Evolutionary conservation across 2,329 filamentous ascomycete genomes (phyloP).

Genomic region (Monilinia vaccinii-corymbosi): DNA sequence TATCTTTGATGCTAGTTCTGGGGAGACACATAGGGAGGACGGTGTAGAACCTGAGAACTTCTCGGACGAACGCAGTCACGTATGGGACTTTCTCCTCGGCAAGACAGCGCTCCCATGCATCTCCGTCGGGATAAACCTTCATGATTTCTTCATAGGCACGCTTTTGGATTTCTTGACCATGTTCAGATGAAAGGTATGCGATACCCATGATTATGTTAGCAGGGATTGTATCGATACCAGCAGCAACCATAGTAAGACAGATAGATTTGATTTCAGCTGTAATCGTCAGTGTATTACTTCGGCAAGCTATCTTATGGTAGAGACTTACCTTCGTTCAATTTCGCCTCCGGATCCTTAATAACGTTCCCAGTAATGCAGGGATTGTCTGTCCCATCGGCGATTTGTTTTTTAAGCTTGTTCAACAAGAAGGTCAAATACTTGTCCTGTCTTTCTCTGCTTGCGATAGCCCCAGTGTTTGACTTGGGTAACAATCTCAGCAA

Average conservation of each 20-base stretch:
- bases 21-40: slow-evolving; percentile 75
- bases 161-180: slow-evolving; percentile 61
- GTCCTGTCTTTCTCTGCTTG: slow-evolving; percentile 60
- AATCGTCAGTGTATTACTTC: slow-evolving; percentile 33
- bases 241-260: slow-evolving; percentile 73
- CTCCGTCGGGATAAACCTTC: slow-evolving; percentile 60
- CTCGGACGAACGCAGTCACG: slow-evolving; percentile 69
- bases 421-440: slow-evolving; percentile 53
- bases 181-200: slow-evolving; percentile 59
- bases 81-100: slow-evolving; percentile 69
- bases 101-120: slow-evolving; percentile 68
- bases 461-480: slow-evolving; percentile 51
- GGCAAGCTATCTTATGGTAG: slow-evolving; percentile 2
- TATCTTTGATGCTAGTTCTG: slow-evolving; percentile 61
- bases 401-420: slow-evolving; percentile 49
- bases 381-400: slow-evolving; percentile 53
- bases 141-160: slow-evolving; percentile 63
- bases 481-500: slow-evolving; percentile 56
- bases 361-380: slow-evolving; percentile 64
- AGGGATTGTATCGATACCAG: slow-evolving; percentile 72
- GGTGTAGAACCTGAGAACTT: slow-evolving; percentile 68
- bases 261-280: slow-evolving; percentile 70
- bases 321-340: slow-evolving; percentile 52
- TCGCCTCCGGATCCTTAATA: slow-evolving; percentile 49
- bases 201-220: slow-evolving; percentile 74